Evolutionary conservation across 2,329 filamentous ascomycete genomes (phyloP).

Genomic region (Verticillium albo-atrum): DNA sequence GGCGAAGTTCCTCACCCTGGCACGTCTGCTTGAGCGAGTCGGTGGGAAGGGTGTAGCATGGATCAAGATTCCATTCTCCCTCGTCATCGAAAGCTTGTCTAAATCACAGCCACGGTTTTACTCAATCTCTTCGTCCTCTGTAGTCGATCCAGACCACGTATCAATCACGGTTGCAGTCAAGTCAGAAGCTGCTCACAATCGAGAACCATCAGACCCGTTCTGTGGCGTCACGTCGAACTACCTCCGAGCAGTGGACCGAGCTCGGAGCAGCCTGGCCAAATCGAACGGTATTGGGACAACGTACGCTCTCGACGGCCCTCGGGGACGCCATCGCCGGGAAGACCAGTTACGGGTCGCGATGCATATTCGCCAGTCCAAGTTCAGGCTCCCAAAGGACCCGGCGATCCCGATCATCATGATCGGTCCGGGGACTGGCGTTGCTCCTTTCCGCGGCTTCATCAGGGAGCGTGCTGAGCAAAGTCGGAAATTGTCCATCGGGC

Average conservation of each 20-base stretch:
- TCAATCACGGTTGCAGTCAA: conserved; percentile 95
- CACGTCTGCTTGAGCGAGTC: no score
- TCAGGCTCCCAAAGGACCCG: conserved; percentile 95
- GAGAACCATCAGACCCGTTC: conserved; percentile 68
- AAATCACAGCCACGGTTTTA: conserved; percentile 98
- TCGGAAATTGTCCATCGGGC: conserved; percentile 77
- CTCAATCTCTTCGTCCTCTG: conserved; percentile 95
- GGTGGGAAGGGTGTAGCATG: conserved; percentile 73
- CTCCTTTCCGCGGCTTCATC: conserved; percentile 94
- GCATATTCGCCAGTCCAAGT: conserved; percentile 96
- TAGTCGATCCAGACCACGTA: conserved; percentile 91
- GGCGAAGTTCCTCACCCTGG: conserved; percentile 71
- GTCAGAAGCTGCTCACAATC: conserved; percentile 70
- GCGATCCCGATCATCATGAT: conserved; percentile 93
- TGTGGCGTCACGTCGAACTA: conserved; percentile 98
- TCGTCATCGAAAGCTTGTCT: conserved; percentile 86
- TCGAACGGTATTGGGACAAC: no score
- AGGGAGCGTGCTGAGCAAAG: conserved; percentile 88
- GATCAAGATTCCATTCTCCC: conserved; percentile 84
- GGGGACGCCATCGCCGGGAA: conserved; percentile 92
- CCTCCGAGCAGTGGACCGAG: conserved; percentile 75
- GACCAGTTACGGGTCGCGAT: conserved; percentile 95
- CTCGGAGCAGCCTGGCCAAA: conserved; percentile 78
- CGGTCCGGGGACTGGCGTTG: conserved; percentile 92
- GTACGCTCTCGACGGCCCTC: conserved; percentile 82